Percentiles rank a stretch among this genome's conserved stretches.
Evolutionary conservation across 495 filamentous ascomycete species (phyloP).

Genomic region (Aspergillus homomorphus): DNA sequence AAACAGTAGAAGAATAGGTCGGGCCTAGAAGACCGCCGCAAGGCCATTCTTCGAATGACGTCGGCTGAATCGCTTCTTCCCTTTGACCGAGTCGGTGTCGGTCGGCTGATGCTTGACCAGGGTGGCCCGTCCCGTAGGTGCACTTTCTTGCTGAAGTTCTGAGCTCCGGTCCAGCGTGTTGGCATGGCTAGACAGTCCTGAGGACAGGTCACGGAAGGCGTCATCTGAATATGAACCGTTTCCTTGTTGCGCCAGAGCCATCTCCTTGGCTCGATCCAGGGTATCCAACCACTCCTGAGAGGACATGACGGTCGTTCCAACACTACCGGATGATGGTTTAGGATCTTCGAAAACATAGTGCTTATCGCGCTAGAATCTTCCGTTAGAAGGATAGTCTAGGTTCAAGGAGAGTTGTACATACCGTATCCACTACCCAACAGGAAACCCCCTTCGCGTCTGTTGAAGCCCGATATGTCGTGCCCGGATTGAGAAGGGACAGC

Average conservation of each 20-base stretch:
- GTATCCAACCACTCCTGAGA: conserved; percentile 86
- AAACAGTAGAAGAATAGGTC: conserved; percentile 8
- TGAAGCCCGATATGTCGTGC: conserved; percentile 72
- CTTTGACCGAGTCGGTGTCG: conserved; percentile 56
- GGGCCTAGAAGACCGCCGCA: conserved; percentile 69
- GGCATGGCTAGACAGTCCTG: conserved; percentile 68
- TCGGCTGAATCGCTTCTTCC: conserved; percentile 81
- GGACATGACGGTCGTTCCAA: conserved; percentile 45
- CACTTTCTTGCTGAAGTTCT: conserved; percentile 35
- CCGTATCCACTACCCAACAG: conserved; percentile 91
- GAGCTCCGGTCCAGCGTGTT: conserved; percentile 66
- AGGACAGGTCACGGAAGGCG: conserved; percentile 67
- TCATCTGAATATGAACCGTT: conserved; percentile 67
- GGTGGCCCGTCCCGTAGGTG: conserved; percentile 41
- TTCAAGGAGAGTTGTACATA: conserved; percentile 45
- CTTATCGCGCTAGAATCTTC: conserved; percentile 66
- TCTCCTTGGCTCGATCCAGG: conserved; percentile 76
- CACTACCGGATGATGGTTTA: conserved; percentile 57
- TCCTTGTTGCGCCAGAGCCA: conserved; percentile 68
- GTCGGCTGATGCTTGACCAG: conserved; percentile 46
- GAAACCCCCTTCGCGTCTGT: conserved; percentile 78
- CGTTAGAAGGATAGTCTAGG: conserved; percentile 10
- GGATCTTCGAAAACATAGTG: conserved; percentile 92
- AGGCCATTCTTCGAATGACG: conserved; percentile 87
- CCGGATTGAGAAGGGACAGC: conserved; percentile 70